Evolutionary conservation across 2,329 filamentous ascomycete genomes (phyloP).

Genomic region (Calonectria pteridis): DNA sequence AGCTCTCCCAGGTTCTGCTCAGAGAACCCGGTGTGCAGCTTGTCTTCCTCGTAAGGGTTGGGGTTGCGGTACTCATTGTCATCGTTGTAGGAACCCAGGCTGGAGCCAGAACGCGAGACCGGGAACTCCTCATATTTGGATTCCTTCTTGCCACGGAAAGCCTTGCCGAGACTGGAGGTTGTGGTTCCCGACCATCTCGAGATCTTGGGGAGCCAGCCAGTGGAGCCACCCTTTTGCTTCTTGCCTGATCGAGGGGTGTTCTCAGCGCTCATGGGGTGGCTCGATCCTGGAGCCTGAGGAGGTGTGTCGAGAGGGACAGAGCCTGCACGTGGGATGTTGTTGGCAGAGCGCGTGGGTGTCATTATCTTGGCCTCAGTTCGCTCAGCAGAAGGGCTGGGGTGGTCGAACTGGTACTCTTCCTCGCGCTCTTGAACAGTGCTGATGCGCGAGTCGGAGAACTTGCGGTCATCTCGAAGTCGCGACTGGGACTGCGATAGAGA

Average conservation of each 20-base stretch:
- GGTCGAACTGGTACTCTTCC: conserved; percentile 75
- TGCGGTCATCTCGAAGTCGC: conserved; percentile 63
- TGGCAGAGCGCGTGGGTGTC: conserved; percentile 67
- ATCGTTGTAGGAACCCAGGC: conserved; percentile 74
- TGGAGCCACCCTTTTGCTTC: conserved; percentile 90
- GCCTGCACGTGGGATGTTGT: conserved; percentile 58
- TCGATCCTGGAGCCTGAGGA: conserved; percentile 61
- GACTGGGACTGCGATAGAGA: conserved; percentile 69
- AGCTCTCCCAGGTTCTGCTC: conserved; percentile 59
- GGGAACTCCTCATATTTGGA: conserved; percentile 71
- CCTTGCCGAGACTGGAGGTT: conserved; percentile 85
- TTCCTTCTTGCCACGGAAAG: conserved; percentile 74
- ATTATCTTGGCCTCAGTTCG: conserved; percentile 64
- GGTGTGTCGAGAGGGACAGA: conserved; percentile 70
- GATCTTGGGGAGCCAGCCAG: conserved; percentile 87
- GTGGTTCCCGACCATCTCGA: conserved; percentile 99
- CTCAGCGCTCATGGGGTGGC: conserved; percentile 73
- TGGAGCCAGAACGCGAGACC: conserved; percentile 83
- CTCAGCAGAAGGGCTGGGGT: conserved; percentile 55
- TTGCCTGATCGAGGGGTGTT: conserved; percentile 82
- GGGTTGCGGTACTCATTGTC: conserved; percentile 67
- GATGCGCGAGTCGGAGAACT: conserved; percentile 81
- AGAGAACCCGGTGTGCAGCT: conserved; percentile 69
- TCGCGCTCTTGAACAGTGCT: conserved; percentile 90
- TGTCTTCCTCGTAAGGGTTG: conserved; percentile 71